Evolutionary conservation across 2,329 filamentous ascomycete genomes (phyloP).

Genomic region (Thielaviopsis euricoi): DNA sequence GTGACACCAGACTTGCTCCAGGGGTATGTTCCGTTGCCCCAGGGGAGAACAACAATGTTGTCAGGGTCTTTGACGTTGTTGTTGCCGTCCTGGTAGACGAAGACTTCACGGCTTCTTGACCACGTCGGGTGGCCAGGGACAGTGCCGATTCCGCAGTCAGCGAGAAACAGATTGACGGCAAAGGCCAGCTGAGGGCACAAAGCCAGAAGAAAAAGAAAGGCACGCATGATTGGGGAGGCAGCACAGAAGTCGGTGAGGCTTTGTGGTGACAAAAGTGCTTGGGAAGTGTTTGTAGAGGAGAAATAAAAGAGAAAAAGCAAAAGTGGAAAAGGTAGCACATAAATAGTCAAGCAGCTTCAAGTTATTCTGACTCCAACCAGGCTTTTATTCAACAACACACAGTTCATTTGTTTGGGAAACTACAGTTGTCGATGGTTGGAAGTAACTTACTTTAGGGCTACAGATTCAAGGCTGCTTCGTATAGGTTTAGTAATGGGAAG

Average conservation of each 20-base stretch:
- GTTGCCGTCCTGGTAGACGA: neutral
- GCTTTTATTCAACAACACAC: neutral
- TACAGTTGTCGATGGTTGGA: neutral
- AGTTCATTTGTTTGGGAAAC: neutral
- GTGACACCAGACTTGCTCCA: slow-evolving; percentile 3
- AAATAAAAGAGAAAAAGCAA: neutral
- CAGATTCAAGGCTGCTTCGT: neutral
- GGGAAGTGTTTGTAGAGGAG: neutral
- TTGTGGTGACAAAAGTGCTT: neutral
- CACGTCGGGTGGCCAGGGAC: neutral
- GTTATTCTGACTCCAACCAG: neutral
- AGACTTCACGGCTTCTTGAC: slow-evolving; percentile 1
- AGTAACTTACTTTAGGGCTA: too few relatives aligned
- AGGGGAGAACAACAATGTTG: neutral
- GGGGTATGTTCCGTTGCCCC: slow-evolving; percentile 1
- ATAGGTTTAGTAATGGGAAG: neutral
- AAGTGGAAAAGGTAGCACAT: neutral
- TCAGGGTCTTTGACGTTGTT: neutral
- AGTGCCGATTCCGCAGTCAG: slow-evolving; percentile 4
- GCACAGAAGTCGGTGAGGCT: neutral
- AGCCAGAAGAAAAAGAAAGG: neutral
- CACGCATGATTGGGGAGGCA: neutral
- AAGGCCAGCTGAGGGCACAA: neutral
- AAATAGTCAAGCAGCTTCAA: neutral
- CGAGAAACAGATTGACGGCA: slow-evolving; percentile 1